Evolutionary conservation across 495 filamentous ascomycete species (phyloP).

Genomic region (Tuber brumale): DNA sequence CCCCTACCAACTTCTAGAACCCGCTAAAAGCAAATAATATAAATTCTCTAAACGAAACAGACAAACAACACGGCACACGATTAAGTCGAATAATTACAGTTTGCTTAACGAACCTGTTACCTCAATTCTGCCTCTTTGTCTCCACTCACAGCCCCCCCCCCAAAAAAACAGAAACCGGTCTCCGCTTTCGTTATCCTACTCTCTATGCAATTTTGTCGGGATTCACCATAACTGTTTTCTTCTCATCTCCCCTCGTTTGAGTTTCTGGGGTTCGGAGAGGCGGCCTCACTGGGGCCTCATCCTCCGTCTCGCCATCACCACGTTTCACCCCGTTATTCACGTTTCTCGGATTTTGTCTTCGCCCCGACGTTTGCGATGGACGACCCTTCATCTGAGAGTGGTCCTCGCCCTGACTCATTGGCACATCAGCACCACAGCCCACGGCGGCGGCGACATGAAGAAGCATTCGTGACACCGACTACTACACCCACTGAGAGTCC

Average conservation of each 20-base stretch:
- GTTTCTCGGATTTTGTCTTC: slow-evolving; percentile 3
- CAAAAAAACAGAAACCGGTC: background rate
- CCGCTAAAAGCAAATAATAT: slow-evolving; percentile 2
- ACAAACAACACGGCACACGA: background rate
- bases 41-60: background rate
- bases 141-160: background rate
- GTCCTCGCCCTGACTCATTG: slow-evolving; percentile 11
- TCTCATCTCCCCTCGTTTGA: slow-evolving; percentile 16
- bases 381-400: slow-evolving; percentile 22
- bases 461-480: slow-evolving; percentile 14
- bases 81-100: background rate
- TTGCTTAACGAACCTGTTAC: background rate
- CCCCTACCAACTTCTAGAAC: background rate
- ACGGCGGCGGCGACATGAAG: slow-evolving; percentile 23
- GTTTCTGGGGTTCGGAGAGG: slow-evolving; percentile 20
- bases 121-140: background rate
- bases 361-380: slow-evolving; percentile 24
- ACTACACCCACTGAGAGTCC: slow-evolving; percentile 23
- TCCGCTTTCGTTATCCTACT: slow-evolving; percentile 8
- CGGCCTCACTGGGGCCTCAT: slow-evolving; percentile 22
- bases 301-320: slow-evolving; percentile 18
- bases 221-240: slow-evolving; percentile 19
- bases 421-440: slow-evolving; percentile 18
- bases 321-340: slow-evolving; percentile 5
- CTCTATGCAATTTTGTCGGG: slow-evolving; percentile 27